A percentile compares a stretch with the other conserved stretches of the same genome.
These are phyloP conservation scores for Fusarium mangiferae DNA, from an alignment of 2,329 filamentous ascomycete species.

Conservation along the genomic window DNA sequence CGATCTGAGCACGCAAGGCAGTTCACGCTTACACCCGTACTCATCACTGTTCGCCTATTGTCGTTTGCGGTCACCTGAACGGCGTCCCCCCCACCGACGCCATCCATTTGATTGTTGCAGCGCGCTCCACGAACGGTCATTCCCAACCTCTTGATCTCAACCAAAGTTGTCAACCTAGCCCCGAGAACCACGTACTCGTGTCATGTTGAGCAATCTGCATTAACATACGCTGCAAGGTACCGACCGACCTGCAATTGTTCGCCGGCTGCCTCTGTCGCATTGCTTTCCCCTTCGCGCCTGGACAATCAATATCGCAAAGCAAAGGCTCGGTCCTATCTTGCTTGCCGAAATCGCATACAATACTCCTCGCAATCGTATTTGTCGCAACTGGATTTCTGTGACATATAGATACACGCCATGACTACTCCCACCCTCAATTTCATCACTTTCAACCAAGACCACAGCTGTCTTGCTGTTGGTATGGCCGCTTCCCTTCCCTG, in stretches of 20 bases:
- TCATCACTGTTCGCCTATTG: not conserved
- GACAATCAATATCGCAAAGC: not conserved
- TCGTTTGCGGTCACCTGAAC: not conserved
- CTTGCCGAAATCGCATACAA: not conserved
- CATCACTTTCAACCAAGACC: slow-evolving; percentile 99
- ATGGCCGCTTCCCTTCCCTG: slow-evolving; percentile 49
- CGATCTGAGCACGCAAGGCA: not conserved
- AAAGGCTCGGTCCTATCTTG: not conserved
- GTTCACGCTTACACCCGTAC: not conserved
- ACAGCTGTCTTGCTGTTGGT: slow-evolving; percentile 96
- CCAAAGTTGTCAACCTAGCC: slow-evolving; percentile 24
- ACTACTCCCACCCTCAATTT: slow-evolving; percentile 86
- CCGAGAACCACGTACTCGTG: slow-evolving; percentile 11
- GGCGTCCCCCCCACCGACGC: not conserved
- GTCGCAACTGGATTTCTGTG: not conserved
- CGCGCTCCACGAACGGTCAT: slow-evolving; percentile 14
- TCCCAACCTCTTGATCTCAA: slow-evolving; percentile 41
- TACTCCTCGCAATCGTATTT: not conserved
- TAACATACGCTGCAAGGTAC: slow-evolving; percentile 20
- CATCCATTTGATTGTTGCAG: slow-evolving; percentile 1
- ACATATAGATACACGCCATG: slow-evolving; percentile 58
- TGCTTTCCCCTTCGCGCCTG: not conserved
- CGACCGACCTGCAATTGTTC: slow-evolving; percentile 1
- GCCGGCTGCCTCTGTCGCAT: slow-evolving; percentile 1
- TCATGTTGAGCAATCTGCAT: slow-evolving; percentile 14